These are phyloP conservation scores for Exobasidium cylindrosporum DNA, from an alignment of 1,284 basidiomycete genomes.

Conservation along the genomic window DNA sequence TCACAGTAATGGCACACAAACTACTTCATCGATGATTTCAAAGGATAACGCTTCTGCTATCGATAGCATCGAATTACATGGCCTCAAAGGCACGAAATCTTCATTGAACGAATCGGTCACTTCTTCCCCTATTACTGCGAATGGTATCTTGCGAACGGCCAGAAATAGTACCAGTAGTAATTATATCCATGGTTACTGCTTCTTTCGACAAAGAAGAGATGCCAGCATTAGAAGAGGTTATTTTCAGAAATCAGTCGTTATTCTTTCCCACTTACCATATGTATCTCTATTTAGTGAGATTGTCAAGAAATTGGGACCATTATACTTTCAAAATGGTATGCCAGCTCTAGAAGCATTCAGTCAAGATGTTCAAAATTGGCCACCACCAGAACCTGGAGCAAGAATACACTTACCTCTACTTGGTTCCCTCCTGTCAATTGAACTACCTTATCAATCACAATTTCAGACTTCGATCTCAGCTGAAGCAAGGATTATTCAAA, in stretches of 20 bases:
- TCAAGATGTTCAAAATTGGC: constrained; percentile 41
- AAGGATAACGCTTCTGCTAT: neutral
- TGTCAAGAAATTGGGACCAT: constrained; percentile 65
- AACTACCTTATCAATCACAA: constrained; percentile 43
- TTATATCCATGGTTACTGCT: constrained; percentile 54
- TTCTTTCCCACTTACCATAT: constrained; percentile 78
- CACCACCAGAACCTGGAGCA: constrained; percentile 38
- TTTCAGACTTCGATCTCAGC: constrained; percentile 27
- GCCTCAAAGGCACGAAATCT: neutral
- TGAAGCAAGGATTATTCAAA: constrained; percentile 11
- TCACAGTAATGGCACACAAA: neutral
- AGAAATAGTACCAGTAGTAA: constrained; percentile 36
- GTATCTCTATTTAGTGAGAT: constrained; percentile 76
- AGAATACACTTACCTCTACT: constrained; percentile 40
- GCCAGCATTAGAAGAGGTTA: constrained; percentile 47
- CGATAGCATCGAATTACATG: neutral
- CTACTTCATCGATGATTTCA: neutral
- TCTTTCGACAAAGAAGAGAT: constrained; percentile 51
- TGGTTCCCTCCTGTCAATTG: constrained; percentile 33
- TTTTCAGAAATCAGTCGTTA: constrained; percentile 72
- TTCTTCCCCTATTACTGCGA: neutral
- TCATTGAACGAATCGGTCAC: neutral
- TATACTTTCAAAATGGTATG: constrained; percentile 50
- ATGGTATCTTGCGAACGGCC: neutral
- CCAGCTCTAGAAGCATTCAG: constrained; percentile 47